phyloP scores from a whole-genome alignment of 169 alveolate genomes.

The Eimeria acervulina region DNA sequence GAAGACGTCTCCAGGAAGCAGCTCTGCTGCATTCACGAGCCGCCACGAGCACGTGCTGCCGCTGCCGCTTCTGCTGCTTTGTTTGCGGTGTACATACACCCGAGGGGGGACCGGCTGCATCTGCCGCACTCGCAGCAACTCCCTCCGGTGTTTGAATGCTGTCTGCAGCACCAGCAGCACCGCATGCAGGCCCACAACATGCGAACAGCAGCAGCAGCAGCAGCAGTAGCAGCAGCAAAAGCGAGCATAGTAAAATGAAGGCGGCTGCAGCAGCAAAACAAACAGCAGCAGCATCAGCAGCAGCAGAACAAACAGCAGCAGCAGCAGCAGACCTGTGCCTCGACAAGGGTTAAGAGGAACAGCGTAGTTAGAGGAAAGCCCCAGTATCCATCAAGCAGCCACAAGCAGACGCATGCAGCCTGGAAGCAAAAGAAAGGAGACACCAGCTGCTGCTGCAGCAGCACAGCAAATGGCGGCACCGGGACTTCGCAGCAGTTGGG shows the following conservation, averaged over 20 bases:
- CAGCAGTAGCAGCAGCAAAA: background rate
- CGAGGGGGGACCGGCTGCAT: conserved; percentile 45
- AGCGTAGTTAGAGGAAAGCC: conserved; percentile 95
- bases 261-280: conserved; percentile 17
- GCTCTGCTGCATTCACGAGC: conserved; percentile 91
- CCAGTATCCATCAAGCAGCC: conserved; percentile 99
- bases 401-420: conserved; percentile 95
- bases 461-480: conserved; percentile 95
- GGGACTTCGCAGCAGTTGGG: conserved; percentile 86
- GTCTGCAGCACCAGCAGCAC: background rate
- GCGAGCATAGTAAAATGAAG: conserved; percentile 77
- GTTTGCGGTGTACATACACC: conserved; percentile 67
- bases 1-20: conserved; percentile 97
- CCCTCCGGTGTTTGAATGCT: conserved; percentile 16
- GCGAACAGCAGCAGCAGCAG: conserved; percentile 35
- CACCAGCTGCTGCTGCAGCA: conserved; percentile 96
- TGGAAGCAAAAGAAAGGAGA: conserved; percentile 99
- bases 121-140: conserved; percentile 21
- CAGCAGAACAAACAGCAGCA: conserved; percentile 38
- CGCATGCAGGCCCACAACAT: background rate
- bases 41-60: conserved; percentile 92
- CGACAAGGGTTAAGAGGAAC: conserved; percentile 92
- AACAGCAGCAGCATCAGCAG: background rate
- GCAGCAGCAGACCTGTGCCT: conserved; percentile 69
- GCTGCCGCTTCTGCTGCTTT: conserved; percentile 28